Evolutionary conservation across 495 filamentous ascomycete species (phyloP), one percentile per base, ranked within the genome.

Genomic region (Trypethelium eluteriae): DNA sequence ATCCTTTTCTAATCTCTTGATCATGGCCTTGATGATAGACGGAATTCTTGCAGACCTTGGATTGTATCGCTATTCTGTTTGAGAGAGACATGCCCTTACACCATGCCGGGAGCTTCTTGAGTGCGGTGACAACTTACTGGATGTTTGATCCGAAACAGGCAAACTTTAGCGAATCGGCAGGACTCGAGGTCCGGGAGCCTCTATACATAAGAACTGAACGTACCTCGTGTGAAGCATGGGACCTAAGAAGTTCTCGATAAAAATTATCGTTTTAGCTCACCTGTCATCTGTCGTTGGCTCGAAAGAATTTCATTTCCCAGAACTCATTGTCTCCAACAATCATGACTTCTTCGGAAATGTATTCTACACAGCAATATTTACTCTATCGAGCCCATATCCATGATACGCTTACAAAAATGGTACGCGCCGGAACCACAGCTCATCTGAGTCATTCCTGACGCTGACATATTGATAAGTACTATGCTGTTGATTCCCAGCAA

Each of bases 371-470:
- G 32, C 53, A 59, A 36, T 59, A n/a, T 59, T 32, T 59, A n/a
- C 11, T 59, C 14, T 2, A 59, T 59, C 53, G 53, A 59, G 53
- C 53, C 53, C 7, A 35, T 2, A 59, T 59, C 14, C 53, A 59
- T 59, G 53, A 59, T 36, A 59, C 53, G 18, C 53, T 59, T 14
- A 59, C 53, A 36, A 59, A 2, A 2, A 34, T 59, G 53, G 53
- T 59, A 36, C 49, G 18, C 1, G 14, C 32, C 2, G 1, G 5
- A 34, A 59, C 2, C 5, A 44, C 18, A 59, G 5, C 25, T 25
- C 25, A 25, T 25, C 1, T 35, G 32, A n/a, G 0, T 2, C 5
- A 36, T 4, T 35, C 7, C 2, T 4, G 18, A 10, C 9, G n/a
- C 18, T 59, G 14, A 59, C 18, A 36, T 25, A 5, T 2, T 59